These are phyloP conservation scores for Favolaschia claudopus DNA, from an alignment of 768 basidiomycete genomes.

Conservation along the genomic window DNA sequence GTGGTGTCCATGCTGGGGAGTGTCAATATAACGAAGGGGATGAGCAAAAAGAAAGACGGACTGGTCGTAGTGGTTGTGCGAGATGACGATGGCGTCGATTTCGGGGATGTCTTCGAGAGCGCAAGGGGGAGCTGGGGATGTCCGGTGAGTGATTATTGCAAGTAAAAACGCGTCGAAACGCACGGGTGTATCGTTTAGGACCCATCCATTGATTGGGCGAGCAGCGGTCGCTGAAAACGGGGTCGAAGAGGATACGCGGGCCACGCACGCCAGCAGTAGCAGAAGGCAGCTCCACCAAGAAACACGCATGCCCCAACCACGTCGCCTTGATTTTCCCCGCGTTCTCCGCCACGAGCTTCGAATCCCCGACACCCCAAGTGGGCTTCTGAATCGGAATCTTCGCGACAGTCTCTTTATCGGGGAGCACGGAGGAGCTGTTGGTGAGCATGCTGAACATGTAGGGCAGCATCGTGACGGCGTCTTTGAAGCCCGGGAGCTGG, in stretches of 20 bases:
- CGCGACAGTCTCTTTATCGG: conserved; percentile 24
- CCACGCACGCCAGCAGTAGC: conserved; percentile 41
- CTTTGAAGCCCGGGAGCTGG: conserved; percentile 19
- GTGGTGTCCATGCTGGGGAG: conserved; percentile 50
- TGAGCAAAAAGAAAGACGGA: conserved; percentile 28
- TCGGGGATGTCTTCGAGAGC: conserved; percentile 64
- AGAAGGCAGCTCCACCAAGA: conserved; percentile 58
- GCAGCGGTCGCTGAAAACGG: conserved; percentile 61
- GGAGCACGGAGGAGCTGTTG: conserved; percentile 6
- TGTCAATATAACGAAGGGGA: not conserved
- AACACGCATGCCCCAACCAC: conserved; percentile 65
- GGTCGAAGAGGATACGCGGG: conserved; percentile 59
- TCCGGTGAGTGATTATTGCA: not conserved
- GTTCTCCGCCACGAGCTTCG: conserved; percentile 25
- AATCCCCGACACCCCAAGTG: conserved; percentile 45
- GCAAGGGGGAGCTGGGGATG: conserved; percentile 57
- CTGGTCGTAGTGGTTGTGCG: conserved; percentile 66
- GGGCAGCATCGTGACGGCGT: not conserved
- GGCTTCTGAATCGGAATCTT: conserved; percentile 46
- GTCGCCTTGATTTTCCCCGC: conserved; percentile 55
- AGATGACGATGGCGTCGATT: conserved; percentile 68
- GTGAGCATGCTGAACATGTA: not conserved
- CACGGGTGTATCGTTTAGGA: conserved; percentile 57
- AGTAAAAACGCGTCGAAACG: conserved; percentile 6
- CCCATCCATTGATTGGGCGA: conserved; percentile 54